phyloP scores from a whole-genome alignment of 2,329 filamentous ascomycete genomes.

The Botrytis sinoallii region DNA sequence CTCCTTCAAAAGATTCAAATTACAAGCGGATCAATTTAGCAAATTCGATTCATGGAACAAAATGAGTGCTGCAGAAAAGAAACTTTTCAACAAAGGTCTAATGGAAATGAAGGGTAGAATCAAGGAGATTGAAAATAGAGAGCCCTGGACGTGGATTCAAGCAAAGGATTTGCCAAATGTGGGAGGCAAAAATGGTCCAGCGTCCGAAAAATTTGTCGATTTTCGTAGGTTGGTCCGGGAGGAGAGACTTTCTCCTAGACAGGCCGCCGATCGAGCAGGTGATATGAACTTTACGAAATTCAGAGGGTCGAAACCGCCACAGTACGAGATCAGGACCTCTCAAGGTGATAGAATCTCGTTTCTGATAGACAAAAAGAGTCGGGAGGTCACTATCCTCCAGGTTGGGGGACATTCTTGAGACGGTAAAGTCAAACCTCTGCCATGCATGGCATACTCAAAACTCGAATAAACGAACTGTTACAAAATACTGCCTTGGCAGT shows the following conservation, averaged over 20 bases:
- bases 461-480: neutral
- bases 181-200: neutral
- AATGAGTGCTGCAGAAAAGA: neutral
- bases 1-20: neutral
- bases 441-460: neutral
- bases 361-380: neutral
- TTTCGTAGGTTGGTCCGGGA: neutral
- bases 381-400: neutral
- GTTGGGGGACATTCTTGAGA: neutral
- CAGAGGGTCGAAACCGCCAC: neutral
- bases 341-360: neutral
- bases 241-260: neutral
- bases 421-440: too few species aligned
- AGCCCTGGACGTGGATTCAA: neutral
- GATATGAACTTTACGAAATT: neutral
- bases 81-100: neutral
- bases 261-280: neutral
- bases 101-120: neutral
- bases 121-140: neutral
- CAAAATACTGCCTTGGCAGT: too few species aligned
- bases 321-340: neutral
- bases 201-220: neutral
- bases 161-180: neutral
- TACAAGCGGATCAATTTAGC: neutral
- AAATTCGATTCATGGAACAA: neutral